Conservation (phyloP, 352 stramenopile genomes). For the Globisporangium polare region DNA sequence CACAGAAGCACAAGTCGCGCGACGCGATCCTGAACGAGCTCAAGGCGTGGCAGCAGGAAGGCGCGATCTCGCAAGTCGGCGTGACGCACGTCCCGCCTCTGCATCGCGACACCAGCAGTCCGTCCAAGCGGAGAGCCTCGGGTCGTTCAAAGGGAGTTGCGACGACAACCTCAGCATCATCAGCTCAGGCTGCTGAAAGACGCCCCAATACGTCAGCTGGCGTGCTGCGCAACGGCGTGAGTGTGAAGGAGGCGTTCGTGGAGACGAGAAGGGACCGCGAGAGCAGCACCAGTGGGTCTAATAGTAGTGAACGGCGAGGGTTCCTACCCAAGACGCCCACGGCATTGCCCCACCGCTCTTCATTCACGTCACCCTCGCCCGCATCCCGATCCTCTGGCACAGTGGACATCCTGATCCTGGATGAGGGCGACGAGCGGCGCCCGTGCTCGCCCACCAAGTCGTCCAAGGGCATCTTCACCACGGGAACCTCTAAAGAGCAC, state of each 20-base stretch:
- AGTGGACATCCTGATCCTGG: slow-evolving; percentile 59
- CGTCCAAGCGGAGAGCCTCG: slow-evolving; percentile 16
- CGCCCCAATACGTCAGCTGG: slow-evolving; percentile 55
- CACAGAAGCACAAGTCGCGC: slow-evolving; percentile 50
- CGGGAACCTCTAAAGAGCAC: slow-evolving; percentile 11
- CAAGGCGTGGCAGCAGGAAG: slow-evolving; percentile 63
- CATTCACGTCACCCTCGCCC: slow-evolving; percentile 11
- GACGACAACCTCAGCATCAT: not conserved
- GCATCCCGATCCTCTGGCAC: slow-evolving; percentile 6
- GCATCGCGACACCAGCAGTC: slow-evolving; percentile 11
- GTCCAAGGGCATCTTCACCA: slow-evolving; percentile 40
- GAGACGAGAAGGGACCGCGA: slow-evolving; percentile 18
- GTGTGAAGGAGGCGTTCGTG: slow-evolving; percentile 54
- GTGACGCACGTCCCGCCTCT: slow-evolving; percentile 19
- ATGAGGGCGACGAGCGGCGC: slow-evolving; percentile 38
- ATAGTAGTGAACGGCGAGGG: not conserved
- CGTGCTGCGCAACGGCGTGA: slow-evolving; percentile 31
- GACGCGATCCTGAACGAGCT: slow-evolving; percentile 66
- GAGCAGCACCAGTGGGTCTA: not conserved
- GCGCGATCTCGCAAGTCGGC: slow-evolving; percentile 32
- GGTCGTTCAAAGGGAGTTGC: slow-evolving; percentile 3
- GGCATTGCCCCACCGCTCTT: slow-evolving; percentile 7
- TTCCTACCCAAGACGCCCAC: slow-evolving; percentile 2
- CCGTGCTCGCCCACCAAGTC: slow-evolving; percentile 56
- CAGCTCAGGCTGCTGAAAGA: slow-evolving; percentile 13